Base-by-base conservation (phyloP, 192 early-diverging fungal species). In the Backusella circina region DNA sequence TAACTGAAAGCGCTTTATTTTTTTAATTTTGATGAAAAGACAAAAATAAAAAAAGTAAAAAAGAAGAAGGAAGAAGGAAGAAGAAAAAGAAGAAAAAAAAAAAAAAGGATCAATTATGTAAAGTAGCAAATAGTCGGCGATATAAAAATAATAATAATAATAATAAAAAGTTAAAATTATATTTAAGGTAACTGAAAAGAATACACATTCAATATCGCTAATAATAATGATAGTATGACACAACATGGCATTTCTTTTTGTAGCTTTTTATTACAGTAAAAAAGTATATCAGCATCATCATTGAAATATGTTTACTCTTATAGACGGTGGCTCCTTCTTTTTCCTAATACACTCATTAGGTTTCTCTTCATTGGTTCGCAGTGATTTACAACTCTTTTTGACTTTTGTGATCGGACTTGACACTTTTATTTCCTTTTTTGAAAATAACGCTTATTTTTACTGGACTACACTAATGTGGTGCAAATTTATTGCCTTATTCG, bases 11-110 rank as follows among this genome's bases (percentile, higher is more conserved):
- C 54, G 54, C 23, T 61, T 61, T 26, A 28, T 61, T 61, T 5
- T 57, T 28, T 10, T 26, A 28, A 21, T 61, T 61, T 61, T 61
- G 21, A 0, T 26, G 1, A 8, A 57, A 35, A 10, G 35, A 72
- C 32, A 72, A 32, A n/a, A 72, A 61, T 16, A 72, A 12, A 72
- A 36, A 75, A 54, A 35, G 68, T 21, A 16, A 70, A 57, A 31
- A 30, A 72, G 72, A 72, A 67, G n/a, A 37, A 67, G 5, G 37
- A 61, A 70, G 31, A 76, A 33, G 28, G n/a, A 64, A 65, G 15
- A 30, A 12, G 21, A n/a, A 69, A 23, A 23, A 37, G 21, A 38
- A 23, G 18, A 16, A 68, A 57, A 36, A 68, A 37, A 57, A 67
- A 47, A 75, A 28, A 36, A 23, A 39, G 5, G 36, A 23, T 32